These are phyloP conservation scores for Escallonia rubra DNA, from an alignment of 129 eudicot species.

Conservation along the genomic window DNA sequence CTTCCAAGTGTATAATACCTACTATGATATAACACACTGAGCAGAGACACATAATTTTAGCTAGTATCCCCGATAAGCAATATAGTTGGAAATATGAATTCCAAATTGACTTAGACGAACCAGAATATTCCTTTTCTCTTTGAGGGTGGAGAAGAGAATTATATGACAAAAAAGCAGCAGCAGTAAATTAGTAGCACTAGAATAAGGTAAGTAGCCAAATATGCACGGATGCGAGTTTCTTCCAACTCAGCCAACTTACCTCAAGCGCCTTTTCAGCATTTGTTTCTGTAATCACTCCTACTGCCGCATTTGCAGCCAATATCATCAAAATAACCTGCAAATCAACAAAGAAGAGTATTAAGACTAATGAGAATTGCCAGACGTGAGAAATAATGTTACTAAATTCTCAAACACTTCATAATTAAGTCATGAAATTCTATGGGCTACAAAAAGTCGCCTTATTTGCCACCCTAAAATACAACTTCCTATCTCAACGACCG, in stretches of 20 bases:
- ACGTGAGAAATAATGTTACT: too few species aligned
- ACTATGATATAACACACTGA: too few species aligned
- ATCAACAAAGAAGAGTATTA: slow-evolving; percentile 1
- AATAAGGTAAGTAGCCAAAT: background rate
- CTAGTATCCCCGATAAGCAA: background rate
- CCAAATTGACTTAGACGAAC: background rate
- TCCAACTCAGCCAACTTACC: slow-evolving; percentile 34
- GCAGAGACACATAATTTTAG: background rate
- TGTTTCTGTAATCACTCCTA: slow-evolving; percentile 97
- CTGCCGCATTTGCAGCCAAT: slow-evolving; percentile 99
- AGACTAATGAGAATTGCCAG: too few species aligned
- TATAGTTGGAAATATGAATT: background rate
- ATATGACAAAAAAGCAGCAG: slow-evolving; percentile 1
- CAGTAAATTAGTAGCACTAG: background rate
- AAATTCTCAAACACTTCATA: too few species aligned
- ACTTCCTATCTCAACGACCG: too few species aligned
- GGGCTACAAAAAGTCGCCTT: too few species aligned
- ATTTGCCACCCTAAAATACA: too few species aligned
- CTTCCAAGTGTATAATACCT: too few species aligned
- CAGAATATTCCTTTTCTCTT: background rate
- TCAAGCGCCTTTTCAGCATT: slow-evolving; percentile 98
- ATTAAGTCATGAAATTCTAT: too few species aligned
- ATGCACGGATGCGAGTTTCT: background rate
- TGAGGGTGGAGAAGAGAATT: background rate
- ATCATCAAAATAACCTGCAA: slow-evolving; percentile 86